phyloP scores from a whole-genome alignment of 345 rosid species.

The Eucalyptus cloeziana region DNA sequence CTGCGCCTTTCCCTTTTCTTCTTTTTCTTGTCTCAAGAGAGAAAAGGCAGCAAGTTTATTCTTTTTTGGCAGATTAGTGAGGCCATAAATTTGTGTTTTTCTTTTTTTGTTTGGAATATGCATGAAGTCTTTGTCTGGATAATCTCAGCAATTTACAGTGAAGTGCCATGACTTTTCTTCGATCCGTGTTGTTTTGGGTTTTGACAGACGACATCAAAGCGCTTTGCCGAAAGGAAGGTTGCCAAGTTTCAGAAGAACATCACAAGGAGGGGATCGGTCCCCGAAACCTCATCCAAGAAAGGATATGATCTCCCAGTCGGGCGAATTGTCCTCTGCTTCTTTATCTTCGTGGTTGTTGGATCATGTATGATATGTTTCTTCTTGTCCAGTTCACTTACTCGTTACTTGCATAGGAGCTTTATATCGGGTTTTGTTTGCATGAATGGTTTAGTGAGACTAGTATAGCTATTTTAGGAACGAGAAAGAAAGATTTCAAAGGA shows the following conservation, averaged over 20 bases:
- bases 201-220: slow-evolving; percentile 18
- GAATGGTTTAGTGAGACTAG: neutral
- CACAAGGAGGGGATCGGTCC: slow-evolving; percentile 15
- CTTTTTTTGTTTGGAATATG: neutral
- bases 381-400: neutral
- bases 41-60: neutral
- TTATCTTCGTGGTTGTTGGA: slow-evolving; percentile 23
- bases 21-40: neutral
- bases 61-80: neutral
- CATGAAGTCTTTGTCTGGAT: neutral
- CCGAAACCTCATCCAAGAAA: slow-evolving; percentile 9
- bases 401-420: neutral
- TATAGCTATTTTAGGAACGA: neutral
- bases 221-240: slow-evolving; percentile 14
- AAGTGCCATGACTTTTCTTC: neutral
- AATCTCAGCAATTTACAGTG: neutral
- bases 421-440: neutral
- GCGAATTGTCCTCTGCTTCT: slow-evolving; percentile 17
- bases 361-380: slow-evolving; percentile 10
- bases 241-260: slow-evolving; percentile 22
- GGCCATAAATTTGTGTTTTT: neutral
- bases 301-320: slow-evolving; percentile 20
- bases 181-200: neutral
- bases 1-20: neutral
- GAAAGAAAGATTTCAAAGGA: neutral